These are phyloP conservation scores for Lasiodiplodia citricola DNA, from an alignment of 2,329 filamentous ascomycete genomes.

Conservation along the genomic window DNA sequence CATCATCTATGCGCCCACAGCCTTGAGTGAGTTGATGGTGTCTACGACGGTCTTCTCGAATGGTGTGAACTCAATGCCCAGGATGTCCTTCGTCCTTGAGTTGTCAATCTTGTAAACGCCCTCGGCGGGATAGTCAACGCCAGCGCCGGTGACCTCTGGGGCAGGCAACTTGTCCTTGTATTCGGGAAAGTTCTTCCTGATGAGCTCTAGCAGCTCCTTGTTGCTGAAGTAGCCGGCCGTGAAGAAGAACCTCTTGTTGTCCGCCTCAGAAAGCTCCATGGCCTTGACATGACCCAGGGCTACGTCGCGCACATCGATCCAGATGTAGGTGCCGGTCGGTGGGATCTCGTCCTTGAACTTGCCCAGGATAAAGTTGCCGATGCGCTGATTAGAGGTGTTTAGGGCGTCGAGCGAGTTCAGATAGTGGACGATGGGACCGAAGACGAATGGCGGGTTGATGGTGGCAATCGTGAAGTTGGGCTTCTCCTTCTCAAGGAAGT, in stretches of 20 bases:
- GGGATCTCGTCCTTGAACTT: conserved; percentile 63
- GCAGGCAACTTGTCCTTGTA: conserved; percentile 56
- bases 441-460: conserved; percentile 57
- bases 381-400: conserved; percentile 75
- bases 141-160: background rate
- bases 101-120: conserved; percentile 64
- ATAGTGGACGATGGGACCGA: conserved; percentile 62
- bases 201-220: conserved; percentile 61
- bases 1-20: conserved; percentile 44
- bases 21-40: conserved; percentile 67
- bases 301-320: conserved; percentile 60
- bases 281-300: conserved; percentile 68
- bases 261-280: conserved; percentile 59
- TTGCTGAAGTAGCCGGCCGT: conserved; percentile 67
- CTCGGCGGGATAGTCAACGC: conserved; percentile 52
- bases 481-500: conserved; percentile 58
- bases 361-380: conserved; percentile 68
- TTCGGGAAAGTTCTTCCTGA: conserved; percentile 62
- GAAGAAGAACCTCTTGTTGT: conserved; percentile 68
- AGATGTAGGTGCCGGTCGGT: conserved; percentile 60
- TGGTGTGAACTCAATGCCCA: conserved; percentile 65
- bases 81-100: conserved; percentile 56
- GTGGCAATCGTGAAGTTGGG: conserved; percentile 56
- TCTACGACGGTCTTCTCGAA: conserved; percentile 67
- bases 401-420: conserved; percentile 67